Percentiles rank a stretch among this genome's conserved stretches.
These are phyloP conservation scores for Ceratopteris richardii DNA, from an alignment of 75 land plant species.

Conservation along the genomic window DNA sequence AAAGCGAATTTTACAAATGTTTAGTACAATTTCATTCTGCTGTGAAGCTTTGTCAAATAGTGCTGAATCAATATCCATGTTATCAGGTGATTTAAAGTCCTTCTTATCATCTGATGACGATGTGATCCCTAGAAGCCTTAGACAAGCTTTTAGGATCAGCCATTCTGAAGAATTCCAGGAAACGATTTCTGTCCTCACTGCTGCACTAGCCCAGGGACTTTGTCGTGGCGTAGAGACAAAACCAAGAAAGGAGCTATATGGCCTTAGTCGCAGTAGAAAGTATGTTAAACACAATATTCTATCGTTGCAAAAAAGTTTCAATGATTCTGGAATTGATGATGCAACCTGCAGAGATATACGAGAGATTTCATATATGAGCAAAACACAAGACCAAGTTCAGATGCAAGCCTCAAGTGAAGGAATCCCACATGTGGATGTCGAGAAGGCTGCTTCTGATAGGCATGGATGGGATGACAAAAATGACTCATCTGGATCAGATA, in stretches of 20 bases:
- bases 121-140: constrained; percentile 63
- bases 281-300: background rate
- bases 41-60: constrained; percentile 49
- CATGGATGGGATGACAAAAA: background rate
- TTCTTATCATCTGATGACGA: constrained; percentile 68
- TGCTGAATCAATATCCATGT: constrained; percentile 40
- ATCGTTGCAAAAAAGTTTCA: background rate
- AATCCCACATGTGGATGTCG: background rate
- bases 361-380: constrained; percentile 1
- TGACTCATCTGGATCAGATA: background rate
- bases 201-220: constrained; percentile 52
- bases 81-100: constrained; percentile 48
- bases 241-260: constrained; percentile 1
- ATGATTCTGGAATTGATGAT: background rate
- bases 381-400: too few relatives aligned
- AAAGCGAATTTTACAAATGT: constrained; percentile 25
- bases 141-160: constrained; percentile 62
- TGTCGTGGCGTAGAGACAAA: constrained; percentile 12
- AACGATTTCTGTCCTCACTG: constrained; percentile 33
- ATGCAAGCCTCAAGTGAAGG: background rate
- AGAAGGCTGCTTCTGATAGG: background rate
- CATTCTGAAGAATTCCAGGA: constrained; percentile 45
- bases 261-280: background rate
- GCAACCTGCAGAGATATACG: constrained; percentile 2
- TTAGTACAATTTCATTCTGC: constrained; percentile 35